Percentiles rank a stretch among this genome's conserved stretches.
phyloP scores from a whole-genome alignment of 805 yeast genomes.

The Myxozyma sirexii region DNA sequence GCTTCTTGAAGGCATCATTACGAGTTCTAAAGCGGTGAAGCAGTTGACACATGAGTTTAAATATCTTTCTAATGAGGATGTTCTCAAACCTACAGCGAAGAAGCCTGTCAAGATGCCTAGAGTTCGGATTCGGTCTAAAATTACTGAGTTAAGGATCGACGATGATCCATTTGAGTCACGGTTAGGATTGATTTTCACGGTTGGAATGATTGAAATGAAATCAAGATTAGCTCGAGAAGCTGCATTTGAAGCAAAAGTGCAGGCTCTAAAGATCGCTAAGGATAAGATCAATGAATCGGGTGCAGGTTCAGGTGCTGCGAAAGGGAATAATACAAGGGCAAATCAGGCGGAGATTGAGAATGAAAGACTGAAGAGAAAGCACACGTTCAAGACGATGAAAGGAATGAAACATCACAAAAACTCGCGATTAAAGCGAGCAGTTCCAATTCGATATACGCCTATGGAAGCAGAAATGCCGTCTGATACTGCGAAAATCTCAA shows the following conservation, averaged over 20 bases:
- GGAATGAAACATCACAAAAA: conserved; percentile 2
- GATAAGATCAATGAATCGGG: neutral
- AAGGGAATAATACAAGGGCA: neutral
- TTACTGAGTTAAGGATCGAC: conserved; percentile 67
- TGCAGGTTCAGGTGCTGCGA: neutral
- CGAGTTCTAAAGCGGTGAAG: conserved; percentile 64
- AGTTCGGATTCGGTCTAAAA: conserved; percentile 56
- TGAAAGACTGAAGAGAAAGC: neutral
- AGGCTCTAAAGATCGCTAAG: conserved; percentile 29
- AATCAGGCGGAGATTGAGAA: neutral
- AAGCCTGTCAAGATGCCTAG: conserved; percentile 45
- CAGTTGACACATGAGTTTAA: conserved; percentile 49
- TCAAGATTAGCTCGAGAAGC: conserved; percentile 56
- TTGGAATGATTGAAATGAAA: conserved; percentile 60
- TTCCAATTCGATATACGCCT: conserved; percentile 28
- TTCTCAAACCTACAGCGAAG: conserved; percentile 33
- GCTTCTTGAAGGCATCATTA: conserved; percentile 76
- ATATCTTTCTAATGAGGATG: conserved; percentile 34
- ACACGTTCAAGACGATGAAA: conserved; percentile 24
- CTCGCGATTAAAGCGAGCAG: conserved; percentile 4
- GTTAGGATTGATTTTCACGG: conserved; percentile 62
- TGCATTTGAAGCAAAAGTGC: conserved; percentile 46
- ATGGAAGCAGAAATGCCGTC: conserved; percentile 32
- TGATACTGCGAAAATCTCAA: conserved; percentile 33
- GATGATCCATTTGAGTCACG: conserved; percentile 90